phyloP scores from a whole-genome alignment of 2,329 filamentous ascomycete species.

The Trichoderma citrinoviride region DNA sequence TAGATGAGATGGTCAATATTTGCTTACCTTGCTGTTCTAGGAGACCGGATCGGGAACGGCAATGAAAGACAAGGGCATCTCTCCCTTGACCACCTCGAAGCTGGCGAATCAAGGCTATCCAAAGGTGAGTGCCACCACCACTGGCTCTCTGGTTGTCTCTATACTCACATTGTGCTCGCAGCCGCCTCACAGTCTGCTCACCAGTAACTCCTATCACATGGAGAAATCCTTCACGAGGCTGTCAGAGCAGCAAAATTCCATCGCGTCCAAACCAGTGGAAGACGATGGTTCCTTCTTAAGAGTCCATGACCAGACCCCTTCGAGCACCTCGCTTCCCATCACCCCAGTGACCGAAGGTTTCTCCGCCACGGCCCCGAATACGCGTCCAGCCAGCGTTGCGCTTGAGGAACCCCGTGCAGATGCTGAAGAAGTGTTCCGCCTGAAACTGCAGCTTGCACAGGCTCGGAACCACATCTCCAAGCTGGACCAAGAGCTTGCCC shows the following conservation, averaged over 20 bases:
- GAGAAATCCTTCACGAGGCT: slow-evolving; percentile 73
- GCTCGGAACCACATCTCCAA: slow-evolving; percentile 68
- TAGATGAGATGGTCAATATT: background rate
- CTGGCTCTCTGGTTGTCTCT: slow-evolving; percentile 15
- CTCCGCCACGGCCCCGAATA: slow-evolving; percentile 47
- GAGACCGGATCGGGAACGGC: background rate
- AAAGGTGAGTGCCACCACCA: slow-evolving; percentile 44
- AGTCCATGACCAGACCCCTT: slow-evolving; percentile 48
- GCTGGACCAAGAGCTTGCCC: slow-evolving; percentile 68
- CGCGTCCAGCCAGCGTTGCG: slow-evolving; percentile 51
- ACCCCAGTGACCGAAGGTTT: slow-evolving; percentile 60
- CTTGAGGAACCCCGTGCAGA: slow-evolving; percentile 42
- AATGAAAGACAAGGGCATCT: slow-evolving; percentile 43
- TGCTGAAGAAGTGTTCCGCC: slow-evolving; percentile 60
- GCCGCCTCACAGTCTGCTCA: slow-evolving; percentile 43
- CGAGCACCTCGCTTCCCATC: slow-evolving; percentile 59
- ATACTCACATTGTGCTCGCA: slow-evolving; percentile 40
- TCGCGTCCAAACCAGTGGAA: slow-evolving; percentile 48
- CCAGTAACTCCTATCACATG: slow-evolving; percentile 52
- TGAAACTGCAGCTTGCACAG: slow-evolving; percentile 69
- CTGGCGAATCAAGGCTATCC: slow-evolving; percentile 52
- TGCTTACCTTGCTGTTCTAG: background rate
- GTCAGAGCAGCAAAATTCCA: slow-evolving; percentile 64
- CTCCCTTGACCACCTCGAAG: slow-evolving; percentile 52
- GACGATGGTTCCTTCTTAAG: slow-evolving; percentile 38